These are phyloP conservation scores for Sclerotinia borealis DNA, from an alignment of 2,329 filamentous ascomycete genomes.

Conservation along the genomic window DNA sequence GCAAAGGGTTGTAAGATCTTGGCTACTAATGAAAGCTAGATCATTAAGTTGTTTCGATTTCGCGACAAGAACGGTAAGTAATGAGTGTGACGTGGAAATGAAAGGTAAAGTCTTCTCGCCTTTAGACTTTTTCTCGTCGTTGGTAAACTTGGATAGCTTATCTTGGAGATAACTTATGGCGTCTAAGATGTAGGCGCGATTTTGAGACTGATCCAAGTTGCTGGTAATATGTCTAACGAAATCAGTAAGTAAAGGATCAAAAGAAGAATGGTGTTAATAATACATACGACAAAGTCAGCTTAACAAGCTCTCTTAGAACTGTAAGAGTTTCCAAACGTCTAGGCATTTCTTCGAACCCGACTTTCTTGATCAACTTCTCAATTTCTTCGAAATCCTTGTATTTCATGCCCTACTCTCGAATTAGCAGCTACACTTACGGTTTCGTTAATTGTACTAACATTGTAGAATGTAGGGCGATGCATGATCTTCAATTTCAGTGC, in stretches of 20 bases:
- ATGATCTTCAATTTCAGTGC: slow-evolving; percentile 45
- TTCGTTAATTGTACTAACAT: slow-evolving; percentile 17
- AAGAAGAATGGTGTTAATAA: neutral
- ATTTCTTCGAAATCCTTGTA: slow-evolving; percentile 36
- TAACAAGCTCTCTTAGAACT: slow-evolving; percentile 20
- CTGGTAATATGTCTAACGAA: slow-evolving; percentile 21
- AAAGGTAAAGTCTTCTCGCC: slow-evolving; percentile 19
- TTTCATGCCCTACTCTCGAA: slow-evolving; percentile 24
- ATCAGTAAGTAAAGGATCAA: slow-evolving; percentile 7
- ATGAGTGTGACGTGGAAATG: slow-evolving; percentile 22
- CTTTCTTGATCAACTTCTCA: slow-evolving; percentile 21
- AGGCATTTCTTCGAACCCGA: slow-evolving; percentile 9
- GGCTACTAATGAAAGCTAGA: slow-evolving; percentile 19
- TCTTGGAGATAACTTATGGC: slow-evolving; percentile 24
- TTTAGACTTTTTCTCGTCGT: slow-evolving; percentile 21
- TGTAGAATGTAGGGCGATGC: slow-evolving; percentile 46
- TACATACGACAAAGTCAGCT: slow-evolving; percentile 26
- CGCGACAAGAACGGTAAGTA: slow-evolving; percentile 17
- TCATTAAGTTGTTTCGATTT: slow-evolving; percentile 20
- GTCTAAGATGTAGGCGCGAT: slow-evolving; percentile 22
- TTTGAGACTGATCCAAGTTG: slow-evolving; percentile 28
- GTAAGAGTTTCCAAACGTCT: neutral
- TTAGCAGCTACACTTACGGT: neutral
- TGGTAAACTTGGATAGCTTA: slow-evolving; percentile 17
- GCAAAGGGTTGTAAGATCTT: slow-evolving; percentile 17